These are phyloP conservation scores for Zygosaccharomyces sapae DNA, from an alignment of 1,139 yeast species.

Conservation along the genomic window DNA sequence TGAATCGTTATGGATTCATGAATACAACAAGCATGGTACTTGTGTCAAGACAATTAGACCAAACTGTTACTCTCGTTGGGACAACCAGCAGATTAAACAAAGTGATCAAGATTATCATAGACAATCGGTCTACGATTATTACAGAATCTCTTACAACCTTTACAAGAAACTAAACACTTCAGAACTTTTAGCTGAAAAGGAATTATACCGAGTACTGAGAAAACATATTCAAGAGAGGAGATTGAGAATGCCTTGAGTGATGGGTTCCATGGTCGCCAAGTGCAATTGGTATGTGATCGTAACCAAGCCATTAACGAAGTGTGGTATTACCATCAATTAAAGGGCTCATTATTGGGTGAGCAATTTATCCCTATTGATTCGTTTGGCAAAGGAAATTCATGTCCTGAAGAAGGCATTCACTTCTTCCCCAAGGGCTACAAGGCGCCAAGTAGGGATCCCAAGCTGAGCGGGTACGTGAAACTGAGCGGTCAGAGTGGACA, in stretches of 20 bases:
- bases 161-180: slow-evolving; percentile 67
- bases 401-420: slow-evolving; percentile 68
- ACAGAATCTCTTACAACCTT: slow-evolving; percentile 57
- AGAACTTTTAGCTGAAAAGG: slow-evolving; percentile 64
- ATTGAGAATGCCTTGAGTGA: slow-evolving; percentile 59
- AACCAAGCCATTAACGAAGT: slow-evolving; percentile 71
- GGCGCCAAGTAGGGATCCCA: slow-evolving; percentile 32
- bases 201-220: slow-evolving; percentile 58
- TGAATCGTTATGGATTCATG: slow-evolving; percentile 83
- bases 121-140: slow-evolving; percentile 76
- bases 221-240: slow-evolving; percentile 60
- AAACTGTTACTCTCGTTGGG: slow-evolving; percentile 50
- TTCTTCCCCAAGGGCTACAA: slow-evolving; percentile 66
- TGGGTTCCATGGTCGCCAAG: slow-evolving; percentile 56
- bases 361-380: slow-evolving; percentile 64
- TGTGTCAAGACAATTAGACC: slow-evolving; percentile 81
- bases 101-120: slow-evolving; percentile 31
- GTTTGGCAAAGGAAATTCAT: slow-evolving; percentile 44
- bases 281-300: slow-evolving; percentile 68
- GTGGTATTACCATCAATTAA: slow-evolving; percentile 81
- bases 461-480: slow-evolving; percentile 47
- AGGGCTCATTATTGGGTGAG: slow-evolving; percentile 69
- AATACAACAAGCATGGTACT: slow-evolving; percentile 92
- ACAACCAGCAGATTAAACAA: slow-evolving; percentile 13
- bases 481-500: slow-evolving; percentile 63